Evolutionary conservation across 768 basidiomycete genomes (phyloP), one percentile per base, ranked within the genome.

Genomic region (Leccinum variicolor): DNA sequence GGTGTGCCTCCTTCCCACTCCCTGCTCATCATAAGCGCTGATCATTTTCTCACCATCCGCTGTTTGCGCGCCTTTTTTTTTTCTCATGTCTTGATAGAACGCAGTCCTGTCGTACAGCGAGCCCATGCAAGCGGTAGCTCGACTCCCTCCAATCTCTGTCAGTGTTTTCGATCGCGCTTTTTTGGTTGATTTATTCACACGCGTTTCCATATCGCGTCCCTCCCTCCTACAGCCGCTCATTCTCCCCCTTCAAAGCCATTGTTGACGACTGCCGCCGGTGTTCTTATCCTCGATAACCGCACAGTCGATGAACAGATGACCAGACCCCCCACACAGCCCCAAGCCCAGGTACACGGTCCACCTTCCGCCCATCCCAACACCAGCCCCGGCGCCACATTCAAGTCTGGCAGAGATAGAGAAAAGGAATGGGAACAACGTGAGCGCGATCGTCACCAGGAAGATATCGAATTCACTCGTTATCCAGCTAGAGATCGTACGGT

Each of bases 251-350:
- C 69, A 26, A 73, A 65, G 29, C 25, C 63, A 6, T 58, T 71
- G 54, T 29, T 66, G 64, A 66, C 63, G 5, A 73, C 63, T 6
- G n/a, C 69, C 5, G 57, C 62, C 0, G 69, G 69, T 31, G 59
- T 63, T 28, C 68, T 70, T 57, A 61, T 70, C 49, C 69, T 71
- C 50, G 71, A 71, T 50, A 61, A 71, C 33, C 71, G 67, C 33
- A 72, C 69, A 6, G 69, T 64, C 8, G 69, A 70, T 23, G 69
- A 70, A 21, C 69, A 69, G 21, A 67, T 71, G 59, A 58, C 67
- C 1, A 66, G 69, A 54, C 57, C 63, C 1, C 10, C 66, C n/a
- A 28, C 56, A 1, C 67, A 69, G 48, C 39, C 60, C 0, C 64
- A 52, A 28, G 31, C 53, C 6, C 69, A 71, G n/a, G n/a, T 52